Evolutionary conservation across 2,329 filamentous ascomycete genomes (phyloP).

Genomic region (Helotiales sp.): DNA sequence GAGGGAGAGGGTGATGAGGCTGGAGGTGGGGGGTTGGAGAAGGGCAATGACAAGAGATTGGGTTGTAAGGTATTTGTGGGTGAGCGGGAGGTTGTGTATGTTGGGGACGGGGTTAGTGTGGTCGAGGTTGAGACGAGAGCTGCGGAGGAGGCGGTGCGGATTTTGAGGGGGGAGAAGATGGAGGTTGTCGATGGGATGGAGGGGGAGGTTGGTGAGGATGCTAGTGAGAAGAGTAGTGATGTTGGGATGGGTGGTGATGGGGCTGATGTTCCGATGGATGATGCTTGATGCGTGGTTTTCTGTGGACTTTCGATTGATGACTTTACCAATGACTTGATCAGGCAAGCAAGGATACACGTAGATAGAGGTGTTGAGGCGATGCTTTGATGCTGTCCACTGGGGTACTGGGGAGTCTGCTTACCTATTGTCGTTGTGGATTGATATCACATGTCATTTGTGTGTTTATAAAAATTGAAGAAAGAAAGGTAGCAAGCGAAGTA

Average conservation of each 20-base stretch:
- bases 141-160: conserved; percentile 56
- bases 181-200: background rate
- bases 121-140: conserved; percentile 62
- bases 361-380: background rate
- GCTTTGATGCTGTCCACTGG: no score
- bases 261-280: conserved; percentile 9
- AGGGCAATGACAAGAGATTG: conserved; percentile 34
- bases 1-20: background rate
- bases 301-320: background rate
- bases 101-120: conserved; percentile 52
- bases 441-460: no score
- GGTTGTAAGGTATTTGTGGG: conserved; percentile 57
- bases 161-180: conserved; percentile 33
- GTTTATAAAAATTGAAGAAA: no score
- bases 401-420: background rate
- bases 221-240: background rate
- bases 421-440: no score
- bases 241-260: background rate
- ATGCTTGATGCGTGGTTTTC: background rate
- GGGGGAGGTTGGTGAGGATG: background rate
- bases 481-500: no score
- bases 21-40: conserved; percentile 9
- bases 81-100: conserved; percentile 50
- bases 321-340: background rate
- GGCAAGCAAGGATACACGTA: background rate